phyloP scores from a whole-genome alignment of 352 stramenopile species.

The Thraustochytrium striatum region DNA sequence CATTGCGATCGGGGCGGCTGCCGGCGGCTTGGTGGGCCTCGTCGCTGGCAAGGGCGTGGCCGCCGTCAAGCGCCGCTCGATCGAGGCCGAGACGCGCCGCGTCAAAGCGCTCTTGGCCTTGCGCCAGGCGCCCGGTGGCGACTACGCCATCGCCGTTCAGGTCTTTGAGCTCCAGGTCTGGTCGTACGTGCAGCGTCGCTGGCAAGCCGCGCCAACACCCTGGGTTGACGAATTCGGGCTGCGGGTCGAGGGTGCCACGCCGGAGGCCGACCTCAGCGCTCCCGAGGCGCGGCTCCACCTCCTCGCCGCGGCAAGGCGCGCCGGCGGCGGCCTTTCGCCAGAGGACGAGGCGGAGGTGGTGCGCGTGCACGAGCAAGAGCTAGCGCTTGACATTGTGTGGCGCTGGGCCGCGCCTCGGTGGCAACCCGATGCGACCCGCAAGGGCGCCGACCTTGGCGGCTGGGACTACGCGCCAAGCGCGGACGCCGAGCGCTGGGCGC shows the following conservation, averaged over 20 bases:
- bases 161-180: slow-evolving; percentile 23
- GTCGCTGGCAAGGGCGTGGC: slow-evolving; percentile 38
- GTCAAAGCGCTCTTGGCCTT: slow-evolving; percentile 24
- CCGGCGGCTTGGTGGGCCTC: slow-evolving; percentile 24
- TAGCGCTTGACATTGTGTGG: background rate
- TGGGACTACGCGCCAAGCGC: slow-evolving; percentile 11
- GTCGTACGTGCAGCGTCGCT: slow-evolving; percentile 32
- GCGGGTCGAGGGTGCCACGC: background rate
- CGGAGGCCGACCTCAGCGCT: slow-evolving; percentile 2
- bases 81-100: slow-evolving; percentile 32
- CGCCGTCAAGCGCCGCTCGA: slow-evolving; percentile 27
- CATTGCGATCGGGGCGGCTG: slow-evolving; percentile 30
- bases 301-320: background rate
- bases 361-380: slow-evolving; percentile 9
- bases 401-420: slow-evolving; percentile 22
- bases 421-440: background rate
- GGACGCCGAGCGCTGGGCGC: slow-evolving; percentile 7
- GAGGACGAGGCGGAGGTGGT: slow-evolving; percentile 32
- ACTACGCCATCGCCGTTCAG: slow-evolving; percentile 18
- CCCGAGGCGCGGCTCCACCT: slow-evolving; percentile 13
- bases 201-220: background rate
- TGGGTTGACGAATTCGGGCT: slow-evolving; percentile 36
- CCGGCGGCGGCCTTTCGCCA: background rate
- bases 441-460: slow-evolving; percentile 18
- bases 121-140: slow-evolving; percentile 13